These are phyloP conservation scores for Russula sp. DNA, from an alignment of 768 basidiomycete species.

Conservation along the genomic window DNA sequence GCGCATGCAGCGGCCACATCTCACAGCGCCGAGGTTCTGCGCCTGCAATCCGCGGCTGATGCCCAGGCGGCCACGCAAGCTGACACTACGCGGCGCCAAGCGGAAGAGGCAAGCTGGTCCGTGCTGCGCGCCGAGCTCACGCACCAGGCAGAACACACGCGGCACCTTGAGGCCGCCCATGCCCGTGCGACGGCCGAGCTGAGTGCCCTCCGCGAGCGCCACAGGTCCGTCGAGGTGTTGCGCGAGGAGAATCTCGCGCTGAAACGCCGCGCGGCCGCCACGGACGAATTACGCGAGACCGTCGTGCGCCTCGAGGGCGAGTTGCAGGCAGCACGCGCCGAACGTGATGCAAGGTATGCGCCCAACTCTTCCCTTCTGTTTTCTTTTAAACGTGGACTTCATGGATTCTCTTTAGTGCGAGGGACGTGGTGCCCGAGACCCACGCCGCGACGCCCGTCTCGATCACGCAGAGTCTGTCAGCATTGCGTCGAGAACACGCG, in stretches of 20 bases:
- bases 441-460: constrained; percentile 47
- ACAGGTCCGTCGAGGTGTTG: constrained; percentile 62
- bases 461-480: constrained; percentile 51
- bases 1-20: constrained; percentile 39
- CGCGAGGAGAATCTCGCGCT: constrained; percentile 67
- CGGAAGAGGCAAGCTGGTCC: constrained; percentile 51
- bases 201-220: constrained; percentile 44
- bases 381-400: background rate
- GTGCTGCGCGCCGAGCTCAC: constrained; percentile 65
- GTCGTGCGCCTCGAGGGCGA: constrained; percentile 58
- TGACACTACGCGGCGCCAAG: constrained; percentile 27
- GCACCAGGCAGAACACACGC: constrained; percentile 56
- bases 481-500: constrained; percentile 57
- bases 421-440: constrained; percentile 28
- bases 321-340: constrained; percentile 51
- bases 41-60: constrained; percentile 45
- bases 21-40: constrained; percentile 36
- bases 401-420: background rate
- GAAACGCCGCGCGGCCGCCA: constrained; percentile 43
- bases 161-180: constrained; percentile 55
- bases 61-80: constrained; percentile 37
- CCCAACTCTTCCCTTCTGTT: background rate
- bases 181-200: constrained; percentile 51
- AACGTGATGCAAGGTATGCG: constrained; percentile 54
- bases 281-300: constrained; percentile 52